Percentiles rank a stretch among this genome's conserved stretches.
Conservation (phyloP, 768 basidiomycete species). For the Kwoniella dendrophila region DNA sequence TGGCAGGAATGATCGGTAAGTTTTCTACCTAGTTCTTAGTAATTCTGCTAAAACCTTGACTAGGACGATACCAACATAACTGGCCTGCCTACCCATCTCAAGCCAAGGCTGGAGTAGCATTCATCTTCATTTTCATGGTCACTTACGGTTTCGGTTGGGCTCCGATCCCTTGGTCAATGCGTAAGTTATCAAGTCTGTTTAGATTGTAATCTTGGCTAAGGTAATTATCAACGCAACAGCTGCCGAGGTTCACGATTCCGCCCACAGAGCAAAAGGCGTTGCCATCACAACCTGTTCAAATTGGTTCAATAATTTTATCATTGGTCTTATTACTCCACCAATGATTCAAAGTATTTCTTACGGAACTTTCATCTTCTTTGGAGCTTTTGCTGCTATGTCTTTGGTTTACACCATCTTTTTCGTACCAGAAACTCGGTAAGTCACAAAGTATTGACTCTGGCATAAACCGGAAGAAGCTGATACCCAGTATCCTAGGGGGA, state of each 20-base stretch:
- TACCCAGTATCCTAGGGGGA: no score
- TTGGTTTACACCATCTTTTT: slow-evolving; percentile 15
- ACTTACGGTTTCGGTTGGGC: slow-evolving; percentile 12
- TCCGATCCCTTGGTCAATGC: slow-evolving; percentile 76
- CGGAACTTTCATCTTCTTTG: slow-evolving; percentile 37
- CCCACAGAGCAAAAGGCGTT: slow-evolving; percentile 66
- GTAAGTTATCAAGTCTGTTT: neutral
- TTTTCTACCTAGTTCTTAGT: neutral
- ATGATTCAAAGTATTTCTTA: slow-evolving; percentile 20
- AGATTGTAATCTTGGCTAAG: neutral
- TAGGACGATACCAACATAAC: neutral
- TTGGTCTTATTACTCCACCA: slow-evolving; percentile 31
- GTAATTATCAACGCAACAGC: slow-evolving; percentile 46
- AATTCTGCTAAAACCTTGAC: neutral
- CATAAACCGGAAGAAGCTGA: no score
- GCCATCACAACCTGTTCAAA: slow-evolving; percentile 27
- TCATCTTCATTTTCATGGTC: slow-evolving; percentile 16
- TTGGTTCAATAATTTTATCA: slow-evolving; percentile 18
- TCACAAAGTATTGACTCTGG: no score
- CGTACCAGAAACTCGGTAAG: no score
- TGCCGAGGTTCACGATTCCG: slow-evolving; percentile 77
- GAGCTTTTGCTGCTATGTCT: slow-evolving; percentile 14
- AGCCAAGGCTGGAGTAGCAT: slow-evolving; percentile 1
- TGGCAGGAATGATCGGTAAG: slow-evolving; percentile 1
- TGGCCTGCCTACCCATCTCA: neutral